Conservation (phyloP, 768 basidiomycete species). For the Suillus brevipes region DNA sequence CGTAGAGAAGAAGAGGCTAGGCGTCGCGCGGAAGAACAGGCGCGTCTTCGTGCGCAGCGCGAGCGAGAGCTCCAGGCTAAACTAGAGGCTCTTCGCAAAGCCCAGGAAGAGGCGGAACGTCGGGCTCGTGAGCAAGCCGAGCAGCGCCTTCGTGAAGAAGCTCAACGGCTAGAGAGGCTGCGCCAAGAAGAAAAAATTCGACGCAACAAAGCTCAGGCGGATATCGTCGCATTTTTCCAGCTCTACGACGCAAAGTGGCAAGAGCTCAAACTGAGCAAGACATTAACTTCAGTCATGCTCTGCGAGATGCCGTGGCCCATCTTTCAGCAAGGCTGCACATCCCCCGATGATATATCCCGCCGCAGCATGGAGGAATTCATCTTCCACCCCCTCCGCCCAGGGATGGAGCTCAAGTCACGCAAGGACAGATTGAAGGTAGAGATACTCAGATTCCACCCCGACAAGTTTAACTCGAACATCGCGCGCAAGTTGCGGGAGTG, state of each 20-base stretch:
- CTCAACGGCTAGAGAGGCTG: background rate
- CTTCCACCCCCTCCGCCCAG: too few species aligned
- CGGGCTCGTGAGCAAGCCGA: slow-evolving; percentile 19
- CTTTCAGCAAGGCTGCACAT: slow-evolving; percentile 23
- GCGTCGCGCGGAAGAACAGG: slow-evolving; percentile 17
- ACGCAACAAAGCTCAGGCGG: slow-evolving; percentile 10
- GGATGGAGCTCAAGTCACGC: slow-evolving; percentile 29
- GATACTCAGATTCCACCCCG: slow-evolving; percentile 55
- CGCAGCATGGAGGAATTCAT: slow-evolving; percentile 41
- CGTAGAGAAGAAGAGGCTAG: slow-evolving; percentile 4
- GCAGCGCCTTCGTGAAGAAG: slow-evolving; percentile 13
- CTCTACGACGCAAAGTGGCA: slow-evolving; percentile 40
- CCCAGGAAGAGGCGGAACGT: slow-evolving; percentile 20
- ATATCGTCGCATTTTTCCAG: slow-evolving; percentile 17
- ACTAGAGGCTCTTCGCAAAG: slow-evolving; percentile 8
- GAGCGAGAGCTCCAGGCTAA: slow-evolving; percentile 26
- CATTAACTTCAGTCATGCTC: slow-evolving; percentile 25
- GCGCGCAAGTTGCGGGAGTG: slow-evolving; percentile 34
- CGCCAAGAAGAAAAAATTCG: slow-evolving; percentile 16
- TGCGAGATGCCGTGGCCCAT: slow-evolving; percentile 48
- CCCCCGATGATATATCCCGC: slow-evolving; percentile 35
- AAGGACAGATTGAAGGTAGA: slow-evolving; percentile 44
- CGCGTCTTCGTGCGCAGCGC: slow-evolving; percentile 20
- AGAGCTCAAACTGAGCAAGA: slow-evolving; percentile 28
- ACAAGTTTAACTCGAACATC: slow-evolving; percentile 46